Evolutionary conservation across 306 rosid species (phyloP).

Genomic region (Begonia peltatifolia): DNA sequence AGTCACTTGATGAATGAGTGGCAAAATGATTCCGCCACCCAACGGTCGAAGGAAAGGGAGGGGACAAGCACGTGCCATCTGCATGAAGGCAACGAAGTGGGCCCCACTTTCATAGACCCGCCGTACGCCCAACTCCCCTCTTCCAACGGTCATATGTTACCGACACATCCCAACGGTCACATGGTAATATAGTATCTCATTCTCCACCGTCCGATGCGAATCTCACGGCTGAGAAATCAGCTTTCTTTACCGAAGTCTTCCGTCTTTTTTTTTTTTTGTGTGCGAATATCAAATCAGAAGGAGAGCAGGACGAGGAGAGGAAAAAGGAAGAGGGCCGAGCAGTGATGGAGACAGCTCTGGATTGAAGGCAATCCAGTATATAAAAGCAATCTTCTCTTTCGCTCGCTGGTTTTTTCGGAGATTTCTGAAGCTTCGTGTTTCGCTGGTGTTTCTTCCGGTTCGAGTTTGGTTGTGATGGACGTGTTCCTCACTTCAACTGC

Average conservation of each 20-base stretch:
- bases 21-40: conserved; percentile 12
- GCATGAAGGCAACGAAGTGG: conserved; percentile 11
- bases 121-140: conserved; percentile 31
- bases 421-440: conserved; percentile 21
- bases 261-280: conserved; percentile 15
- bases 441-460: conserved; percentile 24
- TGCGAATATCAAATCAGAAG: conserved; percentile 30
- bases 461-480: conserved; percentile 30
- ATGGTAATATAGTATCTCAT: conserved; percentile 11
- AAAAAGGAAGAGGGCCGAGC: not conserved
- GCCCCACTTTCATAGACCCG: not conserved
- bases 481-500: conserved; percentile 37
- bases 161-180: conserved; percentile 60
- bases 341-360: conserved; percentile 9
- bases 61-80: conserved; percentile 31
- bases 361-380: conserved; percentile 4
- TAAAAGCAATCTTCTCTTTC: conserved; percentile 19
- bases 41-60: conserved; percentile 63
- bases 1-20: too few species aligned
- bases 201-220: conserved; percentile 49
- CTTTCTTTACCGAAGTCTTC: conserved; percentile 16
- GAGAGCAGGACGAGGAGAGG: conserved; percentile 17
- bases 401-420: conserved; percentile 44
- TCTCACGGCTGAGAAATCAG: conserved; percentile 21
- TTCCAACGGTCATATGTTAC: conserved; percentile 73